phyloP scores from a whole-genome alignment of 139 green algal species.

The Eudorina sp. region DNA sequence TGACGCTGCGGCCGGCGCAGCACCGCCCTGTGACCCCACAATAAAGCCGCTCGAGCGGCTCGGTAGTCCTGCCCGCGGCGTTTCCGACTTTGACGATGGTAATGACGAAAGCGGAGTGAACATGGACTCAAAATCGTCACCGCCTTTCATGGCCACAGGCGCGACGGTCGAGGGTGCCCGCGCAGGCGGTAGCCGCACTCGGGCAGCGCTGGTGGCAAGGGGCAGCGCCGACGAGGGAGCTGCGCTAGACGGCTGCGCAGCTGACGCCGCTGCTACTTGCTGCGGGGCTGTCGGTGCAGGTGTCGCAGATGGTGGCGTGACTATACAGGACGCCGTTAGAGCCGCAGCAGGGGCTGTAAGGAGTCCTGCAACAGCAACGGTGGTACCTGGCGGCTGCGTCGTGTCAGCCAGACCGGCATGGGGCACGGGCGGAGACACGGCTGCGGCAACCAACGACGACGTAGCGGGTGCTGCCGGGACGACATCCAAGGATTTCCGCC shows the following conservation, averaged over 20 bases:
- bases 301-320: background rate
- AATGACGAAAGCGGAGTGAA: slow-evolving; percentile 27
- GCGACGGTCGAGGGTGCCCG: background rate
- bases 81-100: slow-evolving; percentile 7
- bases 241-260: background rate
- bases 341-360: background rate
- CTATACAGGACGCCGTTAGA: background rate
- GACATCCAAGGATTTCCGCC: background rate
- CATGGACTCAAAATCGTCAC: slow-evolving; percentile 31
- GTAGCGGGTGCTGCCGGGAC: background rate
- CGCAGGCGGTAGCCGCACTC: slow-evolving; percentile 1
- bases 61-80: background rate
- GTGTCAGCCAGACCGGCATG: background rate
- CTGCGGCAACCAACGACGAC: background rate
- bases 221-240: background rate
- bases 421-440: background rate
- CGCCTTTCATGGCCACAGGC: background rate
- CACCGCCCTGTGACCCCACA: background rate
- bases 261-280: background rate
- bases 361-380: background rate
- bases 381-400: background rate
- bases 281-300: background rate
- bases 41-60: slow-evolving; percentile 7
- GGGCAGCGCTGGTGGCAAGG: background rate
- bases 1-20: background rate